Percentiles rank a stretch among this genome's conserved stretches.
These are phyloP conservation scores for Daldinia concentrica DNA, from an alignment of 495 filamentous ascomycete genomes.

Conservation along the genomic window DNA sequence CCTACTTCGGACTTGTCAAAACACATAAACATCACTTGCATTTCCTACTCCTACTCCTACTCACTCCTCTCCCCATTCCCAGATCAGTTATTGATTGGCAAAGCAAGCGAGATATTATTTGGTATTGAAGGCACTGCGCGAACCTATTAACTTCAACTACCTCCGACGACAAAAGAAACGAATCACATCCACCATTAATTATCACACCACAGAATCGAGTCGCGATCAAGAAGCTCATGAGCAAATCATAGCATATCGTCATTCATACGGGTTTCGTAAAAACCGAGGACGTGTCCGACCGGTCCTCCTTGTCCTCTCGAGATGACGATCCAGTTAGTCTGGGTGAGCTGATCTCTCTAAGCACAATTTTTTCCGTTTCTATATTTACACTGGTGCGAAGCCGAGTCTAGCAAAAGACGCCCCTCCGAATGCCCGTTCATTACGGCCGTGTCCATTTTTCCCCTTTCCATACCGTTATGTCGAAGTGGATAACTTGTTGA, in stretches of 20 bases:
- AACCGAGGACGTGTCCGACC: slow-evolving; percentile 36
- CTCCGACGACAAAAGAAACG: neutral
- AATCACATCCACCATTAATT: neutral
- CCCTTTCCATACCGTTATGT: slow-evolving; percentile 30
- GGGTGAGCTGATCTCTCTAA: slow-evolving; percentile 16
- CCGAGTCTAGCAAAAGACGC: slow-evolving; percentile 27
- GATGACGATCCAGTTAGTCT: slow-evolving; percentile 37
- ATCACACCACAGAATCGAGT: slow-evolving; percentile 5
- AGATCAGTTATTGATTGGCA: neutral
- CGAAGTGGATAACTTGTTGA: slow-evolving; percentile 11
- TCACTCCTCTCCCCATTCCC: neutral
- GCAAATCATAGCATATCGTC: slow-evolving; percentile 47
- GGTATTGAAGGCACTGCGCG: neutral
- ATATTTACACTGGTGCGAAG: slow-evolving; percentile 32
- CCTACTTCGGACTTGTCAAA: neutral
- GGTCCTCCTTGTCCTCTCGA: slow-evolving; percentile 17
- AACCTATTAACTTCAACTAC: slow-evolving; percentile 3
- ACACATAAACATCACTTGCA: neutral
- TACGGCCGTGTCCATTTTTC: slow-evolving; percentile 17
- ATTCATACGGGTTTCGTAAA: slow-evolving; percentile 46
- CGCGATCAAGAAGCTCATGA: neutral
- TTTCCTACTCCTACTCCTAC: neutral
- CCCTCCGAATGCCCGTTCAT: slow-evolving; percentile 29
- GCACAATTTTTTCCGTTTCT: slow-evolving; percentile 36
- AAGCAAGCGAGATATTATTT: neutral